These are phyloP conservation scores for Suillus alpinus DNA, from an alignment of 768 basidiomycete genomes.

Conservation along the genomic window DNA sequence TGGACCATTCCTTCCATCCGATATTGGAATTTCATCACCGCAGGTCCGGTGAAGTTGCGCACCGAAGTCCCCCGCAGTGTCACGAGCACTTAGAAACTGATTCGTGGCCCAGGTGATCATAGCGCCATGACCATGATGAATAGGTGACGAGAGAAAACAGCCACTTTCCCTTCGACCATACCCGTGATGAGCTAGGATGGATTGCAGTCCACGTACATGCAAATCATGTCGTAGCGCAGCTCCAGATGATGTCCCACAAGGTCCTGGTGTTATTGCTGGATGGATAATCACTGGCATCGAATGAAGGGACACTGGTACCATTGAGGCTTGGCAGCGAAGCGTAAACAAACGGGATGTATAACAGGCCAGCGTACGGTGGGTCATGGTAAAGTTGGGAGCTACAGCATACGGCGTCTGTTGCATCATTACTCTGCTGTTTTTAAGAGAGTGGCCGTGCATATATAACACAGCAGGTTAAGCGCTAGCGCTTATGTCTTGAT, in stretches of 20 bases:
- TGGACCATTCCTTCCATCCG: not conserved
- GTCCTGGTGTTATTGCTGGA: conserved; percentile 15
- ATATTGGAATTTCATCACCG: not conserved
- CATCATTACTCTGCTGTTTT: too few species aligned
- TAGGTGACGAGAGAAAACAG: conserved; percentile 8
- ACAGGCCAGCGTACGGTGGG: not conserved
- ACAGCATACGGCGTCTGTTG: too few species aligned
- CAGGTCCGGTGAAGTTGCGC: not conserved
- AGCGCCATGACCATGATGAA: conserved; percentile 21
- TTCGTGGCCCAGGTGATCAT: conserved; percentile 27
- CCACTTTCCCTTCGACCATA: conserved; percentile 7
- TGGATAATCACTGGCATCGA: not conserved
- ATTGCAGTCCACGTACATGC: conserved; percentile 29
- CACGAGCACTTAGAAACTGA: conserved; percentile 20
- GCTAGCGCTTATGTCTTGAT: too few species aligned
- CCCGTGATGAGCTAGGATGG: conserved; percentile 31
- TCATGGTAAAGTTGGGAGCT: not conserved
- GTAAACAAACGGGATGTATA: not conserved
- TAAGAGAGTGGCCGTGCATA: too few species aligned
- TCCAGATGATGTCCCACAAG: conserved; percentile 31
- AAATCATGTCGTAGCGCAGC: conserved; percentile 28
- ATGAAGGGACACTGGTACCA: not conserved
- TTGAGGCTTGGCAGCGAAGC: not conserved
- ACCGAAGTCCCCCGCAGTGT: not conserved
- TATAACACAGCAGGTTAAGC: too few species aligned